Evolutionary conservation across 768 basidiomycete genomes (phyloP), one percentile per base, ranked within the genome.

Genomic region (Boletus coccyginus): DNA sequence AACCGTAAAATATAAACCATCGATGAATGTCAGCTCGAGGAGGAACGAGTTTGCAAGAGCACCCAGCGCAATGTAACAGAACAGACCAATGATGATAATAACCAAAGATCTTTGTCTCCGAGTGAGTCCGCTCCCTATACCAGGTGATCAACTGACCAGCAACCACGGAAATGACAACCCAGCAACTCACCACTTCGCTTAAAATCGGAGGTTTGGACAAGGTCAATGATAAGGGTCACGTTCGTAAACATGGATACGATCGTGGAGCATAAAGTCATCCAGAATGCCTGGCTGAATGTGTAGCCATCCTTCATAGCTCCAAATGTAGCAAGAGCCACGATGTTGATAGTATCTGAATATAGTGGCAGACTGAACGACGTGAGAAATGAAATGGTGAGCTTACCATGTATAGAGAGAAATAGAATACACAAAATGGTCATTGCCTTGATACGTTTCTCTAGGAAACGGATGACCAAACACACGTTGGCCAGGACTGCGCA

Each of bases 211-310:
- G 85, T 91, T 14, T 65, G 70, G 7, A 81, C 46, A 35, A 84
- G 73, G 62, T 94, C 92, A 40, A 78, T 68, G 10, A 88, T 76
- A 3, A 94, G 73, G 0, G 86, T 89, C 29, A 86, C 58, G 61
- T 89, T 94, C 13, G 84, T 86, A 48, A 85, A 69, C 3, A 81
- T 71, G 0, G 88, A 87, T 1, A 80, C 80, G 7, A 84, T 74
- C 0, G 90, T 93, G 0, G 87, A 88, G 63, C 87, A 89, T 13
- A 91, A 74, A 3, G 85, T 87, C 69, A 87, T 79, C 91, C 91
- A 94, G 65, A 84, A 91, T 0, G 87, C 73, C 63, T 85, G 78
- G 0, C 78, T 85, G 56, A 85, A 89, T 0, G 85, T 86, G 70
- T 89, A 90, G 0, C 83, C 87, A 54, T 86, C 86, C 57, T 82